Base-by-base conservation (phyloP, 2,329 filamentous ascomycete genomes). In the Diaporthe sp. region DNA sequence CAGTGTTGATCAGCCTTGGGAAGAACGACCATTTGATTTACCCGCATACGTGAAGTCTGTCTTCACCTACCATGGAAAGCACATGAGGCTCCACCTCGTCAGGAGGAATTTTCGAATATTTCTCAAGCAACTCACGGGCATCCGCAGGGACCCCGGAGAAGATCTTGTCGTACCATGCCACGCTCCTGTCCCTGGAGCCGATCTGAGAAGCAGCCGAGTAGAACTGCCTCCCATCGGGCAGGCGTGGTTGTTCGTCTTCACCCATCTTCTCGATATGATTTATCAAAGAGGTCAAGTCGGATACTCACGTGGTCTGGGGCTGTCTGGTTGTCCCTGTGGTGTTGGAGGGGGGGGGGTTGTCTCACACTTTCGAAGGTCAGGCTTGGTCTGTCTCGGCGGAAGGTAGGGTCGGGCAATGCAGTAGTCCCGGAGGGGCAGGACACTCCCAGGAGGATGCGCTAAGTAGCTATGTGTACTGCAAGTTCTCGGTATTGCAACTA, bases 31-130 rank as follows among this genome's bases (percentile, higher is more conserved):
- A 7, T 9, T 34, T 34, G 34, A 22, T 2, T 9, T 9, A 1
- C 2, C 13, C 3, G 1, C 9, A 1, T 10, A 22, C 12, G 46
- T 17, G 12, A 19, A 37, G 15, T 15, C 10, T n/a, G 13, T 28
- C 28, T 34, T 34, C 53, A 79, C 79, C 25, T 67, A 67, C 62
- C 17, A 79, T 72, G 0, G 57, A 42, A 0, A 72, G 74, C 19
- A 81, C 74, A 57, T 80, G 79, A 4, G 72, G 60, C 22, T 79
- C 79, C 31, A 81, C 72, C 42, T 80, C 34, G 15, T 77, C 75
- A 1, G 75, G 12, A 4, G 80, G 79, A 9, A 80, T 78, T 4
- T 76, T 25, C 71, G 78, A 78, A 76, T 81, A 81, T 0, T 62
- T 58, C 39, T 80, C 65, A 28, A 81, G 77, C 42, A 81, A 71